Evolutionary conservation across 108 stramenopile species (phyloP), one percentile per base, ranked within the genome.

Genomic region (Skeletonema potamos): DNA sequence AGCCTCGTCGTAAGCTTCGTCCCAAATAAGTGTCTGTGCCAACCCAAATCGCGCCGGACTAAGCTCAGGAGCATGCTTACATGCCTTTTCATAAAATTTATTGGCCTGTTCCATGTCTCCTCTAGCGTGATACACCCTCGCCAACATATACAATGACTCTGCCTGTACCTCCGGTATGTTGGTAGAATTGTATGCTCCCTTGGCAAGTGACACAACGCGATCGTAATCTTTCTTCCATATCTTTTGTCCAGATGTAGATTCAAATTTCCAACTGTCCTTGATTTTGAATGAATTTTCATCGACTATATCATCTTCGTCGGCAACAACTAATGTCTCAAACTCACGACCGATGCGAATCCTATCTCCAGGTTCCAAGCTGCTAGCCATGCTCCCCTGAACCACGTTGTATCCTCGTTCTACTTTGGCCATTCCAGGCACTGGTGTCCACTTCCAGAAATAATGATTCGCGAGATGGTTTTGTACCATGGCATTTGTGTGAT

Each of bases 391-490:
- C 6, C 66, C 66, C 55, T 62, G 69, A 32, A 92, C 76, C 9
- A 86, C 57, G 18, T 64, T 72, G 22, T 74, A 82, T 55, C 90
- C 87, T 46, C 64, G 37, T 77, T 82, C 78, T 41, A 91, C 83
- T 17, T 54, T 54, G 9, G 87, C 89, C 27, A 65, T 74, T 15
- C 95, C 92, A 9, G 86, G 64, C 29, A 90, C 73, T 8, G 88
- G 87, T 10, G 87, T 90, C 94, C 94, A 97, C 54, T 90, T 96
- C 88, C 89, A 94, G 74, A 97, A 97, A 65, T 95, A 97, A 81
- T 97, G 95, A 85, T 97, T 96, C 39, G 96, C 96, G 62, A 97
- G 83, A 86, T 97, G 96, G 80, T 97, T 97, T 57, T 95, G 93
- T 5, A 95, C 96, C 94, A 95, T 94, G 54, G 95, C 91, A 79